These are phyloP conservation scores for Plantago coronopus DNA, from an alignment of 305 asterid genomes.

Conservation along the genomic window DNA sequence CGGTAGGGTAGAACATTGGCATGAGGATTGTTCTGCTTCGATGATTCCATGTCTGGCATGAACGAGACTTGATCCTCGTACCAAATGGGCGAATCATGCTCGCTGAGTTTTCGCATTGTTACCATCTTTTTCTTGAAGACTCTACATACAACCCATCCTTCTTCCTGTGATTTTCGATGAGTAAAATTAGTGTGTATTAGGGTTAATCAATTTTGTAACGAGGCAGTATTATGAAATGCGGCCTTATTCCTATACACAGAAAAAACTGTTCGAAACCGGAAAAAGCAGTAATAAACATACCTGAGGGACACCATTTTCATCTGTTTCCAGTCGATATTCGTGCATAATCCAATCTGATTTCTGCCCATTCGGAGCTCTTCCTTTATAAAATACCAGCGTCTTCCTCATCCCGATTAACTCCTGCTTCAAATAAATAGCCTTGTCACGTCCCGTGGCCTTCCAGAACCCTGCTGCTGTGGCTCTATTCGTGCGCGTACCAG, in stretches of 20 bases:
- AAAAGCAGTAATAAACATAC: conserved; percentile 36
- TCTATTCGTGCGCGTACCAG: conserved; percentile 74
- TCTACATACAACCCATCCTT: conserved; percentile 80
- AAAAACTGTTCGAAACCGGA: no score
- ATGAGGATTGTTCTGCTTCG: conserved; percentile 36
- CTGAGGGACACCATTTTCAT: conserved; percentile 67
- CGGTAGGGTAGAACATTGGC: conserved; percentile 22
- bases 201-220: background rate
- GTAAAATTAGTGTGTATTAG: background rate
- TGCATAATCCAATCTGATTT: conserved; percentile 91
- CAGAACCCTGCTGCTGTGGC: conserved; percentile 81
- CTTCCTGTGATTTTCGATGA: conserved; percentile 46
- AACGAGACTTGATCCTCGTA: conserved; percentile 58
- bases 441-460: conserved; percentile 87
- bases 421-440: conserved; percentile 65
- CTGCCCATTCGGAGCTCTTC: conserved; percentile 82
- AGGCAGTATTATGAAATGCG: no score
- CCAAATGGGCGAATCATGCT: conserved; percentile 62
- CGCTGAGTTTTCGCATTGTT: conserved; percentile 40
- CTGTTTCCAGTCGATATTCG: conserved; percentile 69
- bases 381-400: conserved; percentile 67
- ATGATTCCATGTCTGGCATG: conserved; percentile 53
- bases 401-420: conserved; percentile 77
- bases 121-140: conserved; percentile 69
- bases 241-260: no score